These are phyloP conservation scores for Boletus rubroflammeus DNA, from an alignment of 768 basidiomycete species.

Conservation along the genomic window DNA sequence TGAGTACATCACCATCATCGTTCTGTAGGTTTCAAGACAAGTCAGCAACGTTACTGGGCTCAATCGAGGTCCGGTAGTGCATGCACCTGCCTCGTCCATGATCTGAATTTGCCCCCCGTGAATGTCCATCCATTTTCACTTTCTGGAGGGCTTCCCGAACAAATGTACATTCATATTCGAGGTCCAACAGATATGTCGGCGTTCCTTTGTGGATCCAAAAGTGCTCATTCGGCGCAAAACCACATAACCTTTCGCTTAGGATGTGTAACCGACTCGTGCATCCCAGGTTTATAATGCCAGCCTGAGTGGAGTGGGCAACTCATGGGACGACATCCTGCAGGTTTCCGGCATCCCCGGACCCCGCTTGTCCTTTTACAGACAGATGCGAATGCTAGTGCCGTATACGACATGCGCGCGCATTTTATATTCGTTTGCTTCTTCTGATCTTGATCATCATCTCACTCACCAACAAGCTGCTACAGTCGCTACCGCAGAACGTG, in stretches of 20 bases:
- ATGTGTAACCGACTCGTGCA: background rate
- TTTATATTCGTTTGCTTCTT: conserved; percentile 1
- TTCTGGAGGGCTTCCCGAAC: background rate
- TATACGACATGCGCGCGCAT: background rate
- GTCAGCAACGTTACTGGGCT: background rate
- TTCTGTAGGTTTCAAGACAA: conserved; percentile 7
- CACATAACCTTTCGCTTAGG: background rate
- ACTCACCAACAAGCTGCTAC: background rate
- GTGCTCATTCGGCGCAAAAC: background rate
- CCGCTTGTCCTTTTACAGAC: background rate
- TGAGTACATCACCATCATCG: background rate
- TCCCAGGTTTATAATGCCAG: background rate
- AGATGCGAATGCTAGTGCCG: background rate
- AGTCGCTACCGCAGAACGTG: background rate
- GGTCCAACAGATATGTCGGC: background rate
- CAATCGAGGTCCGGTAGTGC: conserved; percentile 10
- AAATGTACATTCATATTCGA: background rate
- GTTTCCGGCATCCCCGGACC: background rate
- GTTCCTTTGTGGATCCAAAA: background rate
- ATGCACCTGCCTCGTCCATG: background rate
- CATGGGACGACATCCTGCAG: background rate
- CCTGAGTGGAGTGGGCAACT: background rate
- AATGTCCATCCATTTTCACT: background rate
- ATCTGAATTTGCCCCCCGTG: background rate
- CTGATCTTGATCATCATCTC: conserved; percentile 8